Base-by-base conservation (phyloP, 106 monocot species). In the Dioscorea alata region DNA sequence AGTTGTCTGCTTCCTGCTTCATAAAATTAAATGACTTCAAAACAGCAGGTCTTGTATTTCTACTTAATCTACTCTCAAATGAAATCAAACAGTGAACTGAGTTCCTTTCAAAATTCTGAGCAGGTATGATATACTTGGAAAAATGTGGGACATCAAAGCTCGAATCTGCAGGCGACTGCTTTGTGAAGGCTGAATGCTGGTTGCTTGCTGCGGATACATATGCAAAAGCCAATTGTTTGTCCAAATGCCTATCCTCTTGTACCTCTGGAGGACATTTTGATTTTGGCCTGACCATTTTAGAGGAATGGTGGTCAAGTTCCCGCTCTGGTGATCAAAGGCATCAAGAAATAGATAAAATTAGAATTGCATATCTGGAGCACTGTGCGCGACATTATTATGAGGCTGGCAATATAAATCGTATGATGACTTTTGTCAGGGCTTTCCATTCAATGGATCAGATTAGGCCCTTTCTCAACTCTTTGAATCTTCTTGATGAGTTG, bases 131-230 rank as follows among this genome's bases (percentile, higher is more conserved):
- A 70, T 90, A 83, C 57, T 33, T 80, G 74, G 75, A 90, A 50
- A 83, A 81, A 65, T 90, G 74, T 70, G 78, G 81, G 21, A 68
- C 48, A 49, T 66, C 78, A 21, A 78, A 62, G 54, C 80, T 86
- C 49, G 72, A 86, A 50, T 78, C 75, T 72, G 86, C 83, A 14
- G 90, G 75, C 0, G 81, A 83, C 62, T 90, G 86, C 28, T 84
- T 86, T 70, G 66, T 56, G 12, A 42, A 21, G 62, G 75, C 76
- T 18, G 49, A 71, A 67, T 66, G 68, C 3, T 87, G 81, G 81
- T 57, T 61, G 18, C 57, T 17, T 56, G 90, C 90, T 50, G 86
- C 84, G 24, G 74, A 82, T 10, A 65, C 32, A 20, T 91, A 80
- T 76, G 71, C 66, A 2, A 78, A 80, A 50, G 81, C 49, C 19